Conservation (phyloP, 495 filamentous ascomycete species). For the Penicillium canariense region DNA sequence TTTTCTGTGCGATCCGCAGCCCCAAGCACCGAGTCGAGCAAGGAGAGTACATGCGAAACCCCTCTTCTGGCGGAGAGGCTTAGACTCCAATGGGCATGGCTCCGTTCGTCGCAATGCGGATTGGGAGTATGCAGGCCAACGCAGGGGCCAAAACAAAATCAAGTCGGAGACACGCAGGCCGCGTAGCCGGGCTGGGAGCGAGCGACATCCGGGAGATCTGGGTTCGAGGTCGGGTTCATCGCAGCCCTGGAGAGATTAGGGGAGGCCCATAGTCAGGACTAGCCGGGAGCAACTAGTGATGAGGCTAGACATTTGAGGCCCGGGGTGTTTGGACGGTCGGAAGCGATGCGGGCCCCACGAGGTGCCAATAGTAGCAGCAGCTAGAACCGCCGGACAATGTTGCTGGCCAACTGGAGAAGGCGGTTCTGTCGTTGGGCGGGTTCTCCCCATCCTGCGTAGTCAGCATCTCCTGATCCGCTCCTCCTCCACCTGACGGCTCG, state of each 20-base stretch:
- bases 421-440: not conserved
- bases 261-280: not conserved
- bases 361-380: constrained; percentile 17
- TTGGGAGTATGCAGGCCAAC: constrained; percentile 14
- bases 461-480: constrained; percentile 35
- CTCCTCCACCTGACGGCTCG: constrained; percentile 8
- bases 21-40: constrained; percentile 7
- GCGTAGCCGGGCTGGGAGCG: not conserved
- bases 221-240: not conserved
- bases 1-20: not conserved
- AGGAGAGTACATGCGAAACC: constrained; percentile 13
- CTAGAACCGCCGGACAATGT: not conserved
- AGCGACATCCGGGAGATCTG: constrained; percentile 1
- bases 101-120: constrained; percentile 1
- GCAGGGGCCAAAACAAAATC: constrained; percentile 20
- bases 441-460: no score
- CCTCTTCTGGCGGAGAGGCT: not conserved
- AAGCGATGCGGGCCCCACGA: constrained; percentile 17
- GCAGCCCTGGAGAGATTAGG: constrained; percentile 3
- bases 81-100: not conserved
- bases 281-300: not conserved
- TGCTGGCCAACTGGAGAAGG: not conserved
- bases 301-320: constrained; percentile 10
- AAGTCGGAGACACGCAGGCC: not conserved
- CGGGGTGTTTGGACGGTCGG: not conserved